Evolutionary conservation across 306 rosid species (phyloP).

Genomic region (Begonia fuchsioides): DNA sequence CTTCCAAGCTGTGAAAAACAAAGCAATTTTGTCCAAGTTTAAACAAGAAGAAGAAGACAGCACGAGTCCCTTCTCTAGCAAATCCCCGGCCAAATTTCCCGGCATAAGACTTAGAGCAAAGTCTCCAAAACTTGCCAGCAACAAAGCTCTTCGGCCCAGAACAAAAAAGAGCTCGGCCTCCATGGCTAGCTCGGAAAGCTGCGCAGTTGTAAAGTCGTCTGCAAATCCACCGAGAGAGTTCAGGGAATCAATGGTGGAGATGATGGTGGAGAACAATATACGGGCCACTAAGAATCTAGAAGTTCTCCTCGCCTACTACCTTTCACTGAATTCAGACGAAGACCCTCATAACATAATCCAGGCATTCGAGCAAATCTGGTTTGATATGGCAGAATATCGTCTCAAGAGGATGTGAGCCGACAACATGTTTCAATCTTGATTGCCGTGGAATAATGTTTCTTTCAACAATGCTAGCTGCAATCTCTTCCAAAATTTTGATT

Average conservation of each 20-base stretch:
- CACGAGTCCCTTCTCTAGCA: not conserved
- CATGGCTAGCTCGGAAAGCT: constrained; percentile 30
- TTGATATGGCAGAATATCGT: constrained; percentile 39
- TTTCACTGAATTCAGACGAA: constrained; percentile 65
- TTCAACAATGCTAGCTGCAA: no score
- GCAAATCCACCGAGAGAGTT: constrained; percentile 66
- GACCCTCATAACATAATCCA: constrained; percentile 65
- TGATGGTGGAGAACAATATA: constrained; percentile 72
- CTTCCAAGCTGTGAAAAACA: not conserved
- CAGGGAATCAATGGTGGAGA: constrained; percentile 85
- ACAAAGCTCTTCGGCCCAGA: constrained; percentile 5
- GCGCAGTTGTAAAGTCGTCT: constrained; percentile 63
- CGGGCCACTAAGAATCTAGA: constrained; percentile 66
- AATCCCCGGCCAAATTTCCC: not conserved
- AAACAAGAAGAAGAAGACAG: not conserved
- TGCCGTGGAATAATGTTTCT: no score
- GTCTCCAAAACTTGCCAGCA: not conserved
- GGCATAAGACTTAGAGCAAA: constrained; percentile 1
- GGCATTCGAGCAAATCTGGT: constrained; percentile 89
- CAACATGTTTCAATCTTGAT: no score
- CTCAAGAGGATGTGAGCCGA: no score
- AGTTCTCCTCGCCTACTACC: constrained; percentile 85
- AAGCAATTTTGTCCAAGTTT: not conserved
- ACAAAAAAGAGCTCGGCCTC: constrained; percentile 22
- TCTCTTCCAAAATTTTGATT: no score